Evolutionary conservation across 768 basidiomycete species (phyloP), one percentile per base, ranked within the genome.

Genomic region (Mycena latifolia): DNA sequence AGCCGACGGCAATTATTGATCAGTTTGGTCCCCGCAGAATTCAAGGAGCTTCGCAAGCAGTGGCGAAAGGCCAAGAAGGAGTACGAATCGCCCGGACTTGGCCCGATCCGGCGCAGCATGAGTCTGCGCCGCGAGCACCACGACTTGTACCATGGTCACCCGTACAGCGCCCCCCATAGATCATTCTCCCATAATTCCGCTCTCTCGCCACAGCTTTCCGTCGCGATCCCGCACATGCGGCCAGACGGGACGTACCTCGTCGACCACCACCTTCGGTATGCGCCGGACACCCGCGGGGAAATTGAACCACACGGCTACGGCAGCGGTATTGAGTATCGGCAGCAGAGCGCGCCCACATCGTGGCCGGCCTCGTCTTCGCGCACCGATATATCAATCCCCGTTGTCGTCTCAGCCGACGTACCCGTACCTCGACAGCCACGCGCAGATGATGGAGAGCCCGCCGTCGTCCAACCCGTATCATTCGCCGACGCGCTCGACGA

Each of bases 51-150:
- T 72, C 90, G 97, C 61, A 98, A 96, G 78, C 92, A 92, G 72
- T 98, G 97, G 96, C 90, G 96, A 45, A 94, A 94, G 81, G 87
- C 89, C 70, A 98, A 96, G 83, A 95, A 96, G 78, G 94, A 95
- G 73, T 75, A 81, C 20, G 82, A 75, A 53, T 67, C 71, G 3
- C 60, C 62, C 45, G 55, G 59, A 22, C 47, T 63, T 54, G 69
- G 65, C 25, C 69, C 65, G 37, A 70, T 70, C 9, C 61, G 65
- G 41, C 65, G 69, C 59, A 66, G 57, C 28, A 70, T 70, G 69
- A 70, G 63, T 39, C 55, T 66, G 27, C 68, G 67, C 25, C 39
- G 68, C 56, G 68, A 69, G 29, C 48, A 50, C 29, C 51, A 52
- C 25, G 68, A 69, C 52, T 22, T 63, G 28, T 69, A 69, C 55